Evolutionary conservation across 192 early-diverging fungal species (phyloP).

Genomic region (Entomortierella parvispora): DNA sequence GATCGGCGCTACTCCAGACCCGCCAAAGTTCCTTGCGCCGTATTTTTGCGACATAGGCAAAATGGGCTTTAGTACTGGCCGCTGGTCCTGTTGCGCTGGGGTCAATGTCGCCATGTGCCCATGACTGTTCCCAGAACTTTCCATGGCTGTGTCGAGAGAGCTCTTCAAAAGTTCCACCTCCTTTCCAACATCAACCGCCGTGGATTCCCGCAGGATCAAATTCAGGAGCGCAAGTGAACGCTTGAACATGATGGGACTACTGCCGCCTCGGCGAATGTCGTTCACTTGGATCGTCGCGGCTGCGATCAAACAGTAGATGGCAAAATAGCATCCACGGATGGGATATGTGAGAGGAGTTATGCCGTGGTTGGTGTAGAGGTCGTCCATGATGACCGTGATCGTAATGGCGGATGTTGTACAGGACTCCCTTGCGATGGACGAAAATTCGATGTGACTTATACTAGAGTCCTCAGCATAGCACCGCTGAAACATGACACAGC

Average conservation of each 20-base stretch:
- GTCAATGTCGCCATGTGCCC: background rate
- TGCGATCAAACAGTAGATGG: slow-evolving; percentile 57
- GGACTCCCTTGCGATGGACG: slow-evolving; percentile 23
- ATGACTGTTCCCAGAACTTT: background rate
- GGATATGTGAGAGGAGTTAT: slow-evolving; percentile 54
- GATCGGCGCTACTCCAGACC: slow-evolving; percentile 14
- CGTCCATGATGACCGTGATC: slow-evolving; percentile 57
- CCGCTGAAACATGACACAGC: slow-evolving; percentile 58
- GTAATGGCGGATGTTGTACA: slow-evolving; percentile 58
- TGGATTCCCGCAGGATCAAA: slow-evolving; percentile 31
- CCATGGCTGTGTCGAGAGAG: slow-evolving; percentile 30
- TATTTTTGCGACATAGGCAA: slow-evolving; percentile 48
- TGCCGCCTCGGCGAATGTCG: slow-evolving; percentile 33
- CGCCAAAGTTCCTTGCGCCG: slow-evolving; percentile 14
- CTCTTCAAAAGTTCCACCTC: slow-evolving; percentile 31
- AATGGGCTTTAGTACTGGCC: slow-evolving; percentile 36
- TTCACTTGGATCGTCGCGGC: slow-evolving; percentile 58
- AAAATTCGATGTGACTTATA: slow-evolving; percentile 51
- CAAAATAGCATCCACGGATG: slow-evolving; percentile 58
- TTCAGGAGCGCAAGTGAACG: slow-evolving; percentile 20
- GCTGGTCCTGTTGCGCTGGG: slow-evolving; percentile 17
- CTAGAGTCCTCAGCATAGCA: slow-evolving; percentile 56
- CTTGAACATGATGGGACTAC: slow-evolving; percentile 39
- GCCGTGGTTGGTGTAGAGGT: slow-evolving; percentile 51
- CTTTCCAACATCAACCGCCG: slow-evolving; percentile 27